Evolutionary conservation across 106 monocot species (phyloP), one percentile per base, ranked within the genome.

Genomic region (Dendrobium catenatum): DNA sequence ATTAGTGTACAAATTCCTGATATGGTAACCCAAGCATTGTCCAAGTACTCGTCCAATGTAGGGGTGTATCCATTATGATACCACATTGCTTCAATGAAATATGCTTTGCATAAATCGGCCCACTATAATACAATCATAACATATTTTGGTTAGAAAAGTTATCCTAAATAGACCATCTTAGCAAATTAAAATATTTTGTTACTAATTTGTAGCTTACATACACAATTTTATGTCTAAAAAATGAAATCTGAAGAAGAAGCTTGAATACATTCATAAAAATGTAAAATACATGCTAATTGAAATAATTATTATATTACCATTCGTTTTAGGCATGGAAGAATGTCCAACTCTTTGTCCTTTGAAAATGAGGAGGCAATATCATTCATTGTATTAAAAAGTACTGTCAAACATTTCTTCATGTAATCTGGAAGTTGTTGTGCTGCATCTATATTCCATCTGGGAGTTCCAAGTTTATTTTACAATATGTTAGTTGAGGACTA

Each of bases 1-100:
- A 27, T 24, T 33, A 83, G 17, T 19, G 42, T 10, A 5, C 80
- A 9, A 79, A 1, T 55, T 0, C 18, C 56, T 9, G 74, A 49
- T 43, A 83, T 76, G 9, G 86, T 75, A 51, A 82, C 67, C 42
- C 75, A 75, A 20, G 51, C 82, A 51, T 85, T 85, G 1, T 82
- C 78, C 59, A 85, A 42, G 73, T 85, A 85, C 73, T 85, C 85
- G 4, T 82, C 22, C 4, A 85, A 73, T 16, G 78, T 82, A 44
- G 85, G 82, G 5, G n/a, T 82, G 48, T 82, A 79, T 17, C 79
- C 74, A 11, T 18, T 42, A 6, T 79, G 16, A n/a, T 70, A 79
- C 85, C 85, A 86, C 8, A 29, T 75, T 11, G 85, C 81, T 40
- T 82, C 85, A 42, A 79, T n/a, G 66, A 86, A 44, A 42, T 24